Base-by-base conservation (phyloP, 2,329 filamentous ascomycete species). In the Cercospora sesami region DNA sequence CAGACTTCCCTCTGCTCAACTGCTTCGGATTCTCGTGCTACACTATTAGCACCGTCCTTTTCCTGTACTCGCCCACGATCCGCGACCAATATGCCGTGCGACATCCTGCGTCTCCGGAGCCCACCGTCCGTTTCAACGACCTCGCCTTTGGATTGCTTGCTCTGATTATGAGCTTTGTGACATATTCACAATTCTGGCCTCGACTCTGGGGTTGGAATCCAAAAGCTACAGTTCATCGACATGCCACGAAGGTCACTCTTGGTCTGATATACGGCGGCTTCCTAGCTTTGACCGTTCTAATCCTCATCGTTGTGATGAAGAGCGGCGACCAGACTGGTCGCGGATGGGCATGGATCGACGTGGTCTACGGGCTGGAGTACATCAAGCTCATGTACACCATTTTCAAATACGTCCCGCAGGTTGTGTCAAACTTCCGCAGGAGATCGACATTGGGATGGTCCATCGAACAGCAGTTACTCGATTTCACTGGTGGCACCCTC, bases 371-470 rank as follows among this genome's bases (percentile, higher is more conserved):
- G 12, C 82, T 96, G 33, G 92, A 92, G 51, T 96, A 96, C 78
- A 90, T 96, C 77, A 99, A 99, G 81, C 84, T 99, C 36, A 80
- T 94, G 64, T 87, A 96, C 72, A 97, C 94, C 0, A 82, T 97
- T 28, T 86, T 96, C 80, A 99, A 99, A 82, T 98, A 97, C 80
- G 89, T 92, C 58, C 95, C 95, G 5, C 93, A 97, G 83, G 88
- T 91, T 42, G 84, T 91, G 75, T 85, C 90, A 73, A 98, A 98
- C 82, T 93, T 90, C 78, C 88, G 89, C 74, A 93, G 94, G 75
- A 87, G 90, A 77, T 96, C 92, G 66, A 98, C 95, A 0, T 81
- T 86, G 21, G 95, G 95, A 42, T 98, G 94, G 93, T 91, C 88
- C 74, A 97, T 97, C 72, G 83, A 83, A 69, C 90, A 93, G 78